Evolutionary conservation across 2,329 filamentous ascomycete genomes (phyloP).

Genomic region (Colletotrichum viniferum): DNA sequence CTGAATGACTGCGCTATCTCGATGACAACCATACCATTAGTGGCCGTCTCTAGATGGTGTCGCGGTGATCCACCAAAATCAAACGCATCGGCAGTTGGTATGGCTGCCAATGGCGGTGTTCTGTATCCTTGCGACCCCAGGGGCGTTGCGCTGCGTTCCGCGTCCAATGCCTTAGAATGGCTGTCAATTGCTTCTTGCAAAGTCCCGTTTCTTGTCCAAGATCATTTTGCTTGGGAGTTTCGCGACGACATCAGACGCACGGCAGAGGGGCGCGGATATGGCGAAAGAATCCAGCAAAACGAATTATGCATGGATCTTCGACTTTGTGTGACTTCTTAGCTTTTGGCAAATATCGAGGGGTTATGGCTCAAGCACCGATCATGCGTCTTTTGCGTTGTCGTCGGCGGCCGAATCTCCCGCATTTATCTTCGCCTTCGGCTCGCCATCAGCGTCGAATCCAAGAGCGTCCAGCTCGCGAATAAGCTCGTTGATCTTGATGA

Average conservation of each 20-base stretch:
- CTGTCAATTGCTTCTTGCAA: background rate
- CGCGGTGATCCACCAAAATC: background rate
- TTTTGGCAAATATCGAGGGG: background rate
- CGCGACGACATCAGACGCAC: background rate
- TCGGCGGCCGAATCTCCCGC: background rate
- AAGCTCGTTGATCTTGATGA: slow-evolving; percentile 95
- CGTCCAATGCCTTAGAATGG: background rate
- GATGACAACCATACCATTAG: background rate
- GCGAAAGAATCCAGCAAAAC: background rate
- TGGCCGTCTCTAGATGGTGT: background rate
- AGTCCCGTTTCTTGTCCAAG: background rate
- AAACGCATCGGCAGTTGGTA: background rate
- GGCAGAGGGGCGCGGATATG: background rate
- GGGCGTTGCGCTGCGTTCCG: background rate
- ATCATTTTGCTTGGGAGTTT: background rate
- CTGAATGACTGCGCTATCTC: background rate
- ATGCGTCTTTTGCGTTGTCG: background rate
- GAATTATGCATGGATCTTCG: background rate
- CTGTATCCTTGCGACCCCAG: background rate
- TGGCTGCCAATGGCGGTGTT: background rate
- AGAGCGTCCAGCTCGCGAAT: slow-evolving; percentile 85
- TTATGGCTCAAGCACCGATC: background rate
- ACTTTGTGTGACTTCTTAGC: background rate
- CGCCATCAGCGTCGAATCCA: slow-evolving; percentile 82
- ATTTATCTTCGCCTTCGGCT: slow-evolving; percentile 45